Evolutionary conservation across 805 yeast genomes (phyloP).

Genomic region (Saccharomyces mikatae): DNA sequence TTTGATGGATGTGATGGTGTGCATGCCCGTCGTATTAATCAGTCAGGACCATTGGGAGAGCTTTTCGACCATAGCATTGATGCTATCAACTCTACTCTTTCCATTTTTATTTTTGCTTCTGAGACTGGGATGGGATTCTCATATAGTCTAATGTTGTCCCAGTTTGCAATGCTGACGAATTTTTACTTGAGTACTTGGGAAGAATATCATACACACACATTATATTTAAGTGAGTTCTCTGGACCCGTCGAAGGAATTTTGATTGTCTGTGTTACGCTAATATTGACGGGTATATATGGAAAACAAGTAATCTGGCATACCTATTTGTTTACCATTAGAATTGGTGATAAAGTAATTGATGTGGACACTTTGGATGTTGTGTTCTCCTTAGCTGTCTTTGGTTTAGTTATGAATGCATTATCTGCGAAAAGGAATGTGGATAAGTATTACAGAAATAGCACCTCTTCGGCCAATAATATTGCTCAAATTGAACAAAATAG

Average conservation of each 20-base stretch:
- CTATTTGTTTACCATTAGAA: conserved; percentile 29
- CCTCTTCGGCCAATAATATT: conserved; percentile 19
- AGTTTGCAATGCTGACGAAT: conserved; percentile 68
- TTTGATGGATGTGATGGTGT: conserved; percentile 95
- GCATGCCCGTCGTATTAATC: conserved; percentile 94
- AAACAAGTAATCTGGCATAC: conserved; percentile 54
- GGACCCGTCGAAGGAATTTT: conserved; percentile 96
- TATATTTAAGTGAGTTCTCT: conserved; percentile 68
- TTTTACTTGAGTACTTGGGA: conserved; percentile 93
- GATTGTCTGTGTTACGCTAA: conserved; percentile 46
- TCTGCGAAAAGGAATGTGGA: conserved; percentile 60
- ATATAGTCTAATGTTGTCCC: conserved; percentile 50
- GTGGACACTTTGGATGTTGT: conserved; percentile 40
- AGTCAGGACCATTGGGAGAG: conserved; percentile 90
- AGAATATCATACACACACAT: conserved; percentile 80
- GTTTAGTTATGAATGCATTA: conserved; percentile 54
- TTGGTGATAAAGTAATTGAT: conserved; percentile 12
- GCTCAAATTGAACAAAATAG: conserved; percentile 17
- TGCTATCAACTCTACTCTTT: conserved; percentile 71
- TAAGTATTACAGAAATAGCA: conserved; percentile 35
- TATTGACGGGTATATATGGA: conserved; percentile 61
- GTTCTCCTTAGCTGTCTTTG: conserved; percentile 50
- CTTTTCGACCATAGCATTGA: conserved; percentile 85
- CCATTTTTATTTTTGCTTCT: conserved; percentile 63
- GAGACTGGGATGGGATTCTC: conserved; percentile 72